A percentile compares a stretch with the other conserved stretches of the same genome.
Conservation (phyloP, 805 yeast genomes). For the Lipomyces oligophaga region DNA sequence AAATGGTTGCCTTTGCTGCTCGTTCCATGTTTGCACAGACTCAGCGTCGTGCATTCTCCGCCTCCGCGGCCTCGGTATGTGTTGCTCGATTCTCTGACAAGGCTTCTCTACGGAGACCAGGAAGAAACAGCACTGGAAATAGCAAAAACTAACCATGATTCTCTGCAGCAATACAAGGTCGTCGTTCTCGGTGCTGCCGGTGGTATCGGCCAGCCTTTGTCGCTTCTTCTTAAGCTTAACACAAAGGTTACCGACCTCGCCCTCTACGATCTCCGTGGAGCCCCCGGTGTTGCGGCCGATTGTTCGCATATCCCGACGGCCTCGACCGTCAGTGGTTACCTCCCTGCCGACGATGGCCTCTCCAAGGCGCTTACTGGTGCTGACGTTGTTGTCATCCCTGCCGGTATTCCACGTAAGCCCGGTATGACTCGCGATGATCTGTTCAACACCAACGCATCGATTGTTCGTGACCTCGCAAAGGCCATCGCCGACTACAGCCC, state of each 20-base stretch:
- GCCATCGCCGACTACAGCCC: slow-evolving; percentile 80
- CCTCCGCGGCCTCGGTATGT: slow-evolving; percentile 28
- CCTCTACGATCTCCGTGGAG: slow-evolving; percentile 83
- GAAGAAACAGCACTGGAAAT: no score
- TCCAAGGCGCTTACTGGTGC: slow-evolving; percentile 65
- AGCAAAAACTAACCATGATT: background rate
- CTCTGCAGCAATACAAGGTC: slow-evolving; percentile 50
- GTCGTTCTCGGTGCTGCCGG: slow-evolving; percentile 80
- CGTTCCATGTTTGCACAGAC: slow-evolving; percentile 22
- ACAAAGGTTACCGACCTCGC: slow-evolving; percentile 81
- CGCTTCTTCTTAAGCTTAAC: slow-evolving; percentile 79
- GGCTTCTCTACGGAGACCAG: no score
- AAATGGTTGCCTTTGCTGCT: slow-evolving; percentile 24
- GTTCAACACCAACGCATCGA: slow-evolving; percentile 93
- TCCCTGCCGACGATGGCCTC: slow-evolving; percentile 74
- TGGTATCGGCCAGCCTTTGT: slow-evolving; percentile 92
- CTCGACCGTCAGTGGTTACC: slow-evolving; percentile 81
- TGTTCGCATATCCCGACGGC: slow-evolving; percentile 90
- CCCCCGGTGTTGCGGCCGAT: slow-evolving; percentile 97
- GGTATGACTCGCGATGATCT: slow-evolving; percentile 98
- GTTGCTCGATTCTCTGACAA: background rate
- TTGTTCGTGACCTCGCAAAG: slow-evolving; percentile 87
- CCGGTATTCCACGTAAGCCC: slow-evolving; percentile 97
- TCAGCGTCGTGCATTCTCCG: slow-evolving; percentile 30
- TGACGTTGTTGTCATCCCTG: slow-evolving; percentile 85